A percentile compares a stretch with the other conserved stretches of the same genome.
Conservation (phyloP, 768 basidiomycete species). For the Tylopilus intermedius region DNA sequence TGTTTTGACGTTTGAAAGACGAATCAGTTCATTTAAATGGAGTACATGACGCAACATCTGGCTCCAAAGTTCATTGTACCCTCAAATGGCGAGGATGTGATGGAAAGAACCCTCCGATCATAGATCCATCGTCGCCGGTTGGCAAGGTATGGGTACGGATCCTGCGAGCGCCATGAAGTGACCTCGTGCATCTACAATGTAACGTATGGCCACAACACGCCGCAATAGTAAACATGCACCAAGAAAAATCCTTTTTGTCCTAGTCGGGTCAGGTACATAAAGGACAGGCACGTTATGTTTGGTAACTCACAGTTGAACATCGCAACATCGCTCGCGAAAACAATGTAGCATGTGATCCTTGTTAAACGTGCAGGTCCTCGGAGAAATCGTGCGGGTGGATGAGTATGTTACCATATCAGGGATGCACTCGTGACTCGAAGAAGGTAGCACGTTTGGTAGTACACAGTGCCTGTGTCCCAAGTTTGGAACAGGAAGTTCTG, state of each 20-base stretch:
- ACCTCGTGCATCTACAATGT: constrained; percentile 5
- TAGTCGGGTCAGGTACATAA: background rate
- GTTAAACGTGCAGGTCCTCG: constrained; percentile 9
- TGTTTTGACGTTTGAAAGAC: background rate
- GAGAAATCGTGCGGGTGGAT: background rate
- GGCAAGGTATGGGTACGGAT: background rate
- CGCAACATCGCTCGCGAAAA: background rate
- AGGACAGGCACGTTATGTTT: background rate
- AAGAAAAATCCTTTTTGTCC: background rate
- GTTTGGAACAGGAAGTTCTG: background rate
- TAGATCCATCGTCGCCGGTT: constrained; percentile 1
- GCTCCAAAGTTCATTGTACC: constrained; percentile 5
- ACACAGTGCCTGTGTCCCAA: background rate
- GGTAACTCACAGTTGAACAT: background rate
- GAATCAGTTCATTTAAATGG: constrained; percentile 6
- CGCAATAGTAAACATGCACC: background rate
- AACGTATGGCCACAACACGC: background rate
- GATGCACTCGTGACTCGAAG: background rate
- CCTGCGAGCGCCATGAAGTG: background rate
- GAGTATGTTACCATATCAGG: constrained; percentile 1
- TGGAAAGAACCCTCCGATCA: background rate
- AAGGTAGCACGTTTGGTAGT: background rate
- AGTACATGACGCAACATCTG: constrained; percentile 3
- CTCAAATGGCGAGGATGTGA: constrained; percentile 1
- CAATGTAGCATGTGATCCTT: background rate